Evolutionary conservation across 2,329 filamentous ascomycete genomes (phyloP), one percentile per base, ranked within the genome.

Genomic region (Alternaria brassicicola): DNA sequence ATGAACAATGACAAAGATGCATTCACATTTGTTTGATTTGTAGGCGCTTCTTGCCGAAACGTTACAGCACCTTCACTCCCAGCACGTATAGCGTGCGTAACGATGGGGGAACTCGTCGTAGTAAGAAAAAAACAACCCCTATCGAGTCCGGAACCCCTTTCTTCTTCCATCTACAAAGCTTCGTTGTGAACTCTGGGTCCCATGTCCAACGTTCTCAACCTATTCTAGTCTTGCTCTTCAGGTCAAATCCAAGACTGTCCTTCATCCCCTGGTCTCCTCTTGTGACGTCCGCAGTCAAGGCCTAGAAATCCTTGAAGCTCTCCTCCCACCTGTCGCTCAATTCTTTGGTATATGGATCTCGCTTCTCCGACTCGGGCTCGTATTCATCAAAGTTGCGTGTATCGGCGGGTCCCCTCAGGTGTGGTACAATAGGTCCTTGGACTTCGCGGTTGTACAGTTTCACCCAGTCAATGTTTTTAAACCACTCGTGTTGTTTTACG

Each of bases 381-480:
- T 94, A 95, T 39, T 88, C 83, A 70, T 94, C 91, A 70, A 94
- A 95, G 74, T 92, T 94, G 71, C 90, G 85, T 17, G 91, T 88
- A 71, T 94, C 91, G 30, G 89, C 90, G 0, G 88, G 84, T 48
- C 86, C 89, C 23, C 88, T 82, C 28, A 94, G 80, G 53, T 89
- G 88, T n/a, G 90, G 91, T 50, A 91, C 83, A 65, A 93, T 93
- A 4, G 90, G 90, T 0, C 90, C 90, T 47, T 84, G 81, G 49
- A 85, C 80, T 62, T 85, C 85, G 52, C 88, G 85, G 58, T 86
- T 80, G 67, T 88, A 86, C 23, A 93, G 78, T 46, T 87, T 88
- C 52, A 92, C 85, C 91, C 91, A 95, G 76, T 91, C 84, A 59
- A 92, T 84, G 55, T 84, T 84, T 47, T 80, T 79, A 78, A 95